A percentile compares a stretch with the other conserved stretches of the same genome.
These are phyloP conservation scores for Leccinum subtestaceum DNA, from an alignment of 768 basidiomycete genomes.

Conservation along the genomic window DNA sequence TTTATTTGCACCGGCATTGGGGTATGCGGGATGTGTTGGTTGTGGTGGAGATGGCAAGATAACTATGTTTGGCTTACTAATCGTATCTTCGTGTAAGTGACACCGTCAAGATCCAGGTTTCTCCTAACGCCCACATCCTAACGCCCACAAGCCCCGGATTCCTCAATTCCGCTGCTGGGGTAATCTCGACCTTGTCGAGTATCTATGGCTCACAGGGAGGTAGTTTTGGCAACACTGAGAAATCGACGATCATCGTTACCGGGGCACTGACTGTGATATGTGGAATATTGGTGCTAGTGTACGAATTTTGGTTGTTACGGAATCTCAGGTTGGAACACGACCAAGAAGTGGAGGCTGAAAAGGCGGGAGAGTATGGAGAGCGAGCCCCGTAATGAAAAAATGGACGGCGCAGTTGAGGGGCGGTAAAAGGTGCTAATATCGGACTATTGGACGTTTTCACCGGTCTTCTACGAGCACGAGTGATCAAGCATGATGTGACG, in stretches of 20 bases:
- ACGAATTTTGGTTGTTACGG: constrained; percentile 45
- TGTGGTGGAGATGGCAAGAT: constrained; percentile 58
- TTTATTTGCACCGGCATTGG: constrained; percentile 55
- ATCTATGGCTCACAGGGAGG: constrained; percentile 50
- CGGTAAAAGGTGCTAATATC: background rate
- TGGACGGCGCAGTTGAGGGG: background rate
- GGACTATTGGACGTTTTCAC: background rate
- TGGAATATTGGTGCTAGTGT: constrained; percentile 39
- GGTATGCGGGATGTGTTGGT: constrained; percentile 50
- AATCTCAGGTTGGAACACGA: constrained; percentile 44
- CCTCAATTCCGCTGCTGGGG: constrained; percentile 54
- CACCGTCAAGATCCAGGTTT: background rate
- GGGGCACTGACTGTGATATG: constrained; percentile 38
- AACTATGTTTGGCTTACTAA: constrained; percentile 61
- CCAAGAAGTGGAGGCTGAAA: constrained; percentile 38
- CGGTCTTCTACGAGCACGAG: background rate
- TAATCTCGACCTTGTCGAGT: constrained; percentile 53
- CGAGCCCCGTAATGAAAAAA: constrained; percentile 30
- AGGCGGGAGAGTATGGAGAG: constrained; percentile 44
- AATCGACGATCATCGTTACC: constrained; percentile 49
- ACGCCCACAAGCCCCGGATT: constrained; percentile 46
- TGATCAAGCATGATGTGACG: background rate
- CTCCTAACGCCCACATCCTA: constrained; percentile 8
- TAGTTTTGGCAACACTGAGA: constrained; percentile 40
- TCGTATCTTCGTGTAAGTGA: constrained; percentile 52